Percentiles rank a stretch among this genome's conserved stretches.
phyloP scores from a whole-genome alignment of 345 rosid species.

The Cardamine chenopodiifolia region DNA sequence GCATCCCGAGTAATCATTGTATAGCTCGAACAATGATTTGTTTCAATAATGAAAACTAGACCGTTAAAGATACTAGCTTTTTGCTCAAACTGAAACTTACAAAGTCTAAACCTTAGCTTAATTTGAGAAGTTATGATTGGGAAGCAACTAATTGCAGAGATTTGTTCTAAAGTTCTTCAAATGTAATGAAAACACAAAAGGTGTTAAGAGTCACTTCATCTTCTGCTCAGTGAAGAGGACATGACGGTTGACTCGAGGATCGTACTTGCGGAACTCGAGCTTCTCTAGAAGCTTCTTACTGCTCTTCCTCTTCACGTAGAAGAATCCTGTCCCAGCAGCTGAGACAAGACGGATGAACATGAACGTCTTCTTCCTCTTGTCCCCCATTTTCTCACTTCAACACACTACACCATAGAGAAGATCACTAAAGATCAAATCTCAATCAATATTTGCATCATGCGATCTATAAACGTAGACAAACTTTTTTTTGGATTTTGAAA shows the following conservation, averaged over 20 bases:
- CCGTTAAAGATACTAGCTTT: too few relatives aligned
- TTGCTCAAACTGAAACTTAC: slow-evolving; percentile 10
- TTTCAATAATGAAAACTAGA: background rate
- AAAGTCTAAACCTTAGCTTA: slow-evolving; percentile 4
- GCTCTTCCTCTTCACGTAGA: slow-evolving; percentile 94
- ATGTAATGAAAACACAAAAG: background rate
- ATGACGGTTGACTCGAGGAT: slow-evolving; percentile 91
- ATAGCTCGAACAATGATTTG: background rate
- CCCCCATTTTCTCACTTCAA: slow-evolving; percentile 55
- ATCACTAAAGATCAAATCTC: background rate
- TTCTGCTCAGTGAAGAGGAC: slow-evolving; percentile 90
- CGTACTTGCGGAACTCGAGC: slow-evolving; percentile 91
- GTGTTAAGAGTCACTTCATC: slow-evolving; percentile 65
- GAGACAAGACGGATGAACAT: slow-evolving; percentile 90
- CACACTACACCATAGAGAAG: background rate
- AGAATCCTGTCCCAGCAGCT: slow-evolving; percentile 95
- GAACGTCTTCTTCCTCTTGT: slow-evolving; percentile 84
- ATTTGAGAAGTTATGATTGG: background rate
- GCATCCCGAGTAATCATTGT: background rate
- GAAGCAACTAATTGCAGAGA: background rate
- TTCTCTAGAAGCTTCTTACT: slow-evolving; percentile 71
- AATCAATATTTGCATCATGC: background rate
- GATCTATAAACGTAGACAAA: background rate
- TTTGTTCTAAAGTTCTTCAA: background rate
- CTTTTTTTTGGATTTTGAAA: background rate